Evolutionary conservation across 179 eudicot species (phyloP).

Genomic region (Nepenthes alata): DNA sequence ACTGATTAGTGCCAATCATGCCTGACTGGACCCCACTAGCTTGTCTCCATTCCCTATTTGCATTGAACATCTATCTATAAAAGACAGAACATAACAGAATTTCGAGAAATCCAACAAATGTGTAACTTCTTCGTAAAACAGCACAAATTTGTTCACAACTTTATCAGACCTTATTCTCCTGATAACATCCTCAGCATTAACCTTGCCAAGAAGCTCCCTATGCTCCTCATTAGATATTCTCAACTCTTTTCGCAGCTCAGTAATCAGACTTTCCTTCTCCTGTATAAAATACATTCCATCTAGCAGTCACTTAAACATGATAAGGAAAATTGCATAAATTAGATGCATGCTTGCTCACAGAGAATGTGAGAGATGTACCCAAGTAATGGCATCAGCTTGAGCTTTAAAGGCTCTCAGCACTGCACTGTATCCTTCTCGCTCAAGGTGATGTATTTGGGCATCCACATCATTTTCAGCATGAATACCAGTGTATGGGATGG

Average conservation of each 20-base stretch:
- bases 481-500: slow-evolving; percentile 35
- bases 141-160: slow-evolving; percentile 6
- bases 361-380: slow-evolving; percentile 30
- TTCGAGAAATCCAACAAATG: not conserved
- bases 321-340: not conserved
- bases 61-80: slow-evolving; percentile 12
- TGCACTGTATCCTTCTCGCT: slow-evolving; percentile 66
- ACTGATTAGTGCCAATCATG: slow-evolving; percentile 27
- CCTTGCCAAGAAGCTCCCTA: slow-evolving; percentile 55
- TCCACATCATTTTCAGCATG: slow-evolving; percentile 55
- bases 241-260: slow-evolving; percentile 66
- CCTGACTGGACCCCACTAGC: slow-evolving; percentile 31
- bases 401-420: slow-evolving; percentile 71
- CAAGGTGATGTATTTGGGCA: slow-evolving; percentile 60
- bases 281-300: slow-evolving; percentile 27
- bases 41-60: slow-evolving; percentile 59
- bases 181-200: slow-evolving; percentile 49
- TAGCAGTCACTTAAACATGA: slow-evolving; percentile 19
- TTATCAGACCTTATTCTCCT: slow-evolving; percentile 48
- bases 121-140: not conserved
- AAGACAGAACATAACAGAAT: slow-evolving; percentile 3
- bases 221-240: slow-evolving; percentile 74
- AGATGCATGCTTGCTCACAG: slow-evolving; percentile 8
- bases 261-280: slow-evolving; percentile 70
- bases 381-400: slow-evolving; percentile 66